phyloP scores from a whole-genome alignment of 306 rosid species.

The Echinosophora koreensis region DNA sequence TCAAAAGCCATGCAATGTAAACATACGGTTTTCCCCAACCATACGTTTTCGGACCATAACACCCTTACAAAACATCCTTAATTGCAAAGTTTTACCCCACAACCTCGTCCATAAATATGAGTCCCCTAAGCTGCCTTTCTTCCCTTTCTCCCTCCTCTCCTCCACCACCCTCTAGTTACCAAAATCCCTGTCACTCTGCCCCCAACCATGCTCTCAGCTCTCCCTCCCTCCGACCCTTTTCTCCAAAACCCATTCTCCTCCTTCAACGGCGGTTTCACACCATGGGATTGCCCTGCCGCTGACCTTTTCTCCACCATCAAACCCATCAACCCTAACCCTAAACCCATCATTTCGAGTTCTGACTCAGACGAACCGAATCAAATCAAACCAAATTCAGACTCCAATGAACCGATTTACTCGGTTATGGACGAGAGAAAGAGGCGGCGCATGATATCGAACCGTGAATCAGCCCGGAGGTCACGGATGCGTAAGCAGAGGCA shows the following conservation, averaged over 20 bases:
- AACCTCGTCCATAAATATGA: constrained; percentile 57
- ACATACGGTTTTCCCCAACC: neutral
- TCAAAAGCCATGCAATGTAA: constrained; percentile 58
- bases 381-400: constrained; percentile 26
- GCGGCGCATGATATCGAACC: constrained; percentile 91
- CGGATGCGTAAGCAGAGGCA: constrained; percentile 90
- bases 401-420: constrained; percentile 41
- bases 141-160: constrained; percentile 85
- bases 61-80: constrained; percentile 8
- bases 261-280: constrained; percentile 53
- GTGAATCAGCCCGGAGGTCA: constrained; percentile 94
- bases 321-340: constrained; percentile 46
- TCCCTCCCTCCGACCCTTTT: constrained; percentile 54
- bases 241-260: constrained; percentile 59
- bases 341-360: constrained; percentile 50
- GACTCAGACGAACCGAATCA: constrained; percentile 51
- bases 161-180: constrained; percentile 41
- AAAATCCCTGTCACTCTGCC: constrained; percentile 38
- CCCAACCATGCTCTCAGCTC: constrained; percentile 66
- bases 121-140: constrained; percentile 61
- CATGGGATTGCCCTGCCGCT: constrained; percentile 57
- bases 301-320: constrained; percentile 42
- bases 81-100: neutral
- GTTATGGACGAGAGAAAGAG: constrained; percentile 71
- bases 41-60: constrained; percentile 3